These are phyloP conservation scores for Solanum okadae DNA, from an alignment of 257 asterid genomes.

Conservation along the genomic window DNA sequence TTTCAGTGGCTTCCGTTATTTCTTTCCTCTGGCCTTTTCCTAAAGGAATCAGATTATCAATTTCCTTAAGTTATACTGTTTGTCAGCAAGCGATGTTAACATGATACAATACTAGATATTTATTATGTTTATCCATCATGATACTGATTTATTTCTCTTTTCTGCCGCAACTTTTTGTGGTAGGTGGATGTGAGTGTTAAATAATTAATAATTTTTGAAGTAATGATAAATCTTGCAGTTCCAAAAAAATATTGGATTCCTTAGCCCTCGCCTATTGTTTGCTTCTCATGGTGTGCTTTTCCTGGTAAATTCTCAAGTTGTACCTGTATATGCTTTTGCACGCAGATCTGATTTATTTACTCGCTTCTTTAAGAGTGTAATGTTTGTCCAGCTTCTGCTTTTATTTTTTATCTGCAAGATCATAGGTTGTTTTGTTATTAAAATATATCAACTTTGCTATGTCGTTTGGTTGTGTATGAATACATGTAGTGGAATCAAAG, in stretches of 20 bases:
- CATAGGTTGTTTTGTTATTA: neutral
- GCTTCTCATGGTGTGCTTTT: neutral
- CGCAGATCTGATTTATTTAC: neutral
- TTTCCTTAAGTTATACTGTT: neutral
- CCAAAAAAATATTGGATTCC: neutral
- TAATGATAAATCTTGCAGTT: neutral
- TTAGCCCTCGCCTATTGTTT: neutral
- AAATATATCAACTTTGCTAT: neutral
- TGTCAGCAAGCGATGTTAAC: neutral
- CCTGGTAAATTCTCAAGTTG: slow-evolving; percentile 3
- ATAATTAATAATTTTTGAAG: neutral
- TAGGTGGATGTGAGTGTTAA: slow-evolving; percentile 67
- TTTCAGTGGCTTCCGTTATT: neutral
- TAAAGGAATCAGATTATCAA: neutral
- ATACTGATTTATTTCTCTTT: neutral
- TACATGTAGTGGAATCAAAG: neutral
- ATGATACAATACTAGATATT: too few species aligned
- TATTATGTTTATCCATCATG: neutral
- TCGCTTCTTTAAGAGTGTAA: neutral
- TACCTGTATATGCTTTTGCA: slow-evolving; percentile 22
- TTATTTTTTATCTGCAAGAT: neutral
- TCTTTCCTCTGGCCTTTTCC: neutral
- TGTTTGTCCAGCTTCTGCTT: neutral
- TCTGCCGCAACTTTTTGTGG: neutral
- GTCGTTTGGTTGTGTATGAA: neutral